phyloP scores from a whole-genome alignment of 352 stramenopile genomes.

The Phytophthora tentaculata region DNA sequence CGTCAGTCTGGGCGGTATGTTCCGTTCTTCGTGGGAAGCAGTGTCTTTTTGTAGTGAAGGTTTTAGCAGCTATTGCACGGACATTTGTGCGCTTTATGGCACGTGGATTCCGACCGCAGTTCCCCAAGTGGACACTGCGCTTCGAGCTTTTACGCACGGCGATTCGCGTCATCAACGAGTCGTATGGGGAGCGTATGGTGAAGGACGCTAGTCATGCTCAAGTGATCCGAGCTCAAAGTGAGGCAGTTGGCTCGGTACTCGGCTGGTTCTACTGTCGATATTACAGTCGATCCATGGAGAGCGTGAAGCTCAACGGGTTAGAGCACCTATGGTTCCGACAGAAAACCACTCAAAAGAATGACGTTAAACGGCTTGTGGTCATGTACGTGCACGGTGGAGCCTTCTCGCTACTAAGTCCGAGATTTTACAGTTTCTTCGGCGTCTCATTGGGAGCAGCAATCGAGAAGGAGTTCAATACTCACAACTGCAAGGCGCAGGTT shows the following conservation, averaged over 20 bases:
- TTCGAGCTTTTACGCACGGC: conserved; percentile 43
- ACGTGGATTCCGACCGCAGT: conserved; percentile 37
- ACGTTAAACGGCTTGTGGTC: conserved; percentile 26
- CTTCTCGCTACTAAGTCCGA: conserved; percentile 44
- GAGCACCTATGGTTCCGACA: conserved; percentile 43
- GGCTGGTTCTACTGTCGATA: conserved; percentile 30
- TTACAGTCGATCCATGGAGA: conserved; percentile 17
- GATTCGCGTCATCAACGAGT: conserved; percentile 18
- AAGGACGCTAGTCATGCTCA: conserved; percentile 22
- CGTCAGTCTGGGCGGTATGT: conserved; percentile 18
- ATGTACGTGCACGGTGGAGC: conserved; percentile 54
- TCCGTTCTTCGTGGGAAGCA: conserved; percentile 33
- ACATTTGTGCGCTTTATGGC: conserved; percentile 24
- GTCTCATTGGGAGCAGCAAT: conserved; percentile 25
- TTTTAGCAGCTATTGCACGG: conserved; percentile 9
- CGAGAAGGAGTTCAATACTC: conserved; percentile 25
- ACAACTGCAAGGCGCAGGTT: conserved; percentile 18
- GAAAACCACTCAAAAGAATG: neutral
- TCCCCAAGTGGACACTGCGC: conserved; percentile 48
- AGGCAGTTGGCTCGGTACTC: conserved; percentile 21
- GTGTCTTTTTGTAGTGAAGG: conserved; percentile 14
- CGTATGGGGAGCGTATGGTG: conserved; percentile 36
- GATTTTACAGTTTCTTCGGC: conserved; percentile 46
- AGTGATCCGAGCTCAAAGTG: conserved; percentile 36
- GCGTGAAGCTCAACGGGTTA: conserved; percentile 28